These are phyloP conservation scores for Plectosphaerella sp. DNA, from an alignment of 2,329 filamentous ascomycete species.

Conservation along the genomic window DNA sequence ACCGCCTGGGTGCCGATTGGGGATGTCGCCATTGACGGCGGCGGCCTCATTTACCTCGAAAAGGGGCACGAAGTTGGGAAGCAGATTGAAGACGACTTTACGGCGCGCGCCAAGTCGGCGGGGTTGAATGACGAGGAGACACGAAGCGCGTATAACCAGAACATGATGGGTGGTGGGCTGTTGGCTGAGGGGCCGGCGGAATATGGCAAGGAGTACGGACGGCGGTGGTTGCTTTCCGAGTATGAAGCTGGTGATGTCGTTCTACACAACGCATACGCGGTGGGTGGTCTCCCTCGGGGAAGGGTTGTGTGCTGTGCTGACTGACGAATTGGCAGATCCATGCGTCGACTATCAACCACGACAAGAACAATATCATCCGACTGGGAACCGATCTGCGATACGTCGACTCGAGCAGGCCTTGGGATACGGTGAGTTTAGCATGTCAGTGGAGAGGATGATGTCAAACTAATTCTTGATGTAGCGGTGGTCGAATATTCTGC, in stretches of 20 bases:
- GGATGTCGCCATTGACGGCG: slow-evolving; percentile 47
- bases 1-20: slow-evolving; percentile 57
- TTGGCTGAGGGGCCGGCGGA: slow-evolving; percentile 29
- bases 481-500: not conserved
- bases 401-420: slow-evolving; percentile 32
- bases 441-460: not conserved
- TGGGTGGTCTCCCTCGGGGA: slow-evolving; percentile 4
- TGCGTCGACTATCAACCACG: slow-evolving; percentile 51
- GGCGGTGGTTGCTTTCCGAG: slow-evolving; percentile 28
- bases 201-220: slow-evolving; percentile 23
- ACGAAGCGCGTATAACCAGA: slow-evolving; percentile 48
- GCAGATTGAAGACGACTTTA: slow-evolving; percentile 46
- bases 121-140: slow-evolving; percentile 49
- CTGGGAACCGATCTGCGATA: slow-evolving; percentile 54
- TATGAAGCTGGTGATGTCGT: slow-evolving; percentile 37
- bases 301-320: not conserved
- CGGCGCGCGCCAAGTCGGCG: slow-evolving; percentile 29
- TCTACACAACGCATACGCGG: slow-evolving; percentile 30
- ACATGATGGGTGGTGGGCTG: slow-evolving; percentile 54
- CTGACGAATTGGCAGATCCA: slow-evolving; percentile 38
- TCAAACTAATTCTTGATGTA: not conserved
- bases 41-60: slow-evolving; percentile 57
- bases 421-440: slow-evolving; percentile 1
- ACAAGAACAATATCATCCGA: slow-evolving; percentile 45
- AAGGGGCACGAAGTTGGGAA: slow-evolving; percentile 23